Evolutionary conservation across 2,329 filamentous ascomycete species (phyloP).

Genomic region (Claviceps digitariae): DNA sequence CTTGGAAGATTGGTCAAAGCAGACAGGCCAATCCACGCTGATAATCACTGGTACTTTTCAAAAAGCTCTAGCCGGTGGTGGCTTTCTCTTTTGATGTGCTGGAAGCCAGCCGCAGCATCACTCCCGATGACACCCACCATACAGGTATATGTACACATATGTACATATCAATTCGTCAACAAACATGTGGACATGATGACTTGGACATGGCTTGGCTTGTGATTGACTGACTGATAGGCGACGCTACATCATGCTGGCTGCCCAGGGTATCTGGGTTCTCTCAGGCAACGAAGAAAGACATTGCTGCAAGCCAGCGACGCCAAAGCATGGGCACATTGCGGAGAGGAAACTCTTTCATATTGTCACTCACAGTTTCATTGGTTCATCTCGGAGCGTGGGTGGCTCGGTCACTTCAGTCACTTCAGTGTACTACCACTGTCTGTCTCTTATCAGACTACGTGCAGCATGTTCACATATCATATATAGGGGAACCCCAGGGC

Average conservation of each 20-base stretch:
- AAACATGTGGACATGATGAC: not conserved
- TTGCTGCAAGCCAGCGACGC: not conserved
- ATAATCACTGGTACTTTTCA: not conserved
- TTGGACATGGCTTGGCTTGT: not conserved
- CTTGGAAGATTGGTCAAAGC: not conserved
- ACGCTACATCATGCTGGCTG: not conserved
- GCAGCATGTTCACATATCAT: not conserved
- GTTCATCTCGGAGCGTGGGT: not conserved
- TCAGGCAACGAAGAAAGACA: not conserved
- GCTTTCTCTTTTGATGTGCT: not conserved
- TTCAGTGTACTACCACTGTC: not conserved
- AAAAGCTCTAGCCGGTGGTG: not conserved
- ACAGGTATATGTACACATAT: not conserved
- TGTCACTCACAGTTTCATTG: not conserved
- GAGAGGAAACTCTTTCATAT: not conserved
- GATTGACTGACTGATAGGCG: not conserved
- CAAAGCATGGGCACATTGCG: not conserved
- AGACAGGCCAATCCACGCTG: not conserved
- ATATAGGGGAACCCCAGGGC: not conserved
- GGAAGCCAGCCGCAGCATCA: too few relatives aligned
- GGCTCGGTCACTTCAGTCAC: not conserved
- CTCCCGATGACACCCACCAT: not conserved
- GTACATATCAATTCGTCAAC: too few relatives aligned
- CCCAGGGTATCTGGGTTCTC: not conserved
- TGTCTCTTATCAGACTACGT: not conserved